Base-by-base conservation (phyloP, 192 early-diverging fungal genomes). In the Coemansia nantahalensis region DNA sequence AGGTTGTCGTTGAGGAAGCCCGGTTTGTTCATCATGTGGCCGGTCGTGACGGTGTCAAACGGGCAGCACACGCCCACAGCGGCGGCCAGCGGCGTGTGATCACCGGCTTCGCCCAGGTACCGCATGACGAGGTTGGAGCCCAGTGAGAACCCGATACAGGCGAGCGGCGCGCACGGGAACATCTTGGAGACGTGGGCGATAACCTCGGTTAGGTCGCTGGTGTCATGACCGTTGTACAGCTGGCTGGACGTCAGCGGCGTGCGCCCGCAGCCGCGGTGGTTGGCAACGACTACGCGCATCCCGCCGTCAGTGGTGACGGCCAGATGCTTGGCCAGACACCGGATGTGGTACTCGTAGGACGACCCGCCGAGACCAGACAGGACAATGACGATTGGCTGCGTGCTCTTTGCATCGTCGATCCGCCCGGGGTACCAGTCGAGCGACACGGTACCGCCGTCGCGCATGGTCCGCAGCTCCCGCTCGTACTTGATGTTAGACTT, bases 361-460 rank as follows among this genome's bases (percentile, higher is more conserved):
- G 90, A 90, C n/a, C 95, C 95, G 22, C 92, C 94, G 39, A 97
- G 59, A 2, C 95, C 93, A 45, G 95, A 89, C 14, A 91, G 61
- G 9, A 92, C 74, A 10, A 97, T 77, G 17, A 91, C 55, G 31
- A 85, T 88, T 0, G 90, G 90, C 46, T 44, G 23, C 12, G 13
- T 18, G 24, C 42, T 12, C 16, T 21, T 39, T 4, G 71, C 82
- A 26, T 73, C 64, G n/a, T 67, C 58, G 12, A 60, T 45, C 39
- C 74, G 79, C 7, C 58, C 48, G 7, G 88, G 88, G 8, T 83
- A 77, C 93, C 92, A 98, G 70, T 98, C 95, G 14, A 95, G 48
- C 2, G 92, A 79, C 31, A 92, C 62, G 26, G 84, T 82, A 21
- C 95, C 95, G 10, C 89, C 89, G 59, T 98, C 92, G 21, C 79